Base-by-base conservation (phyloP, 1,284 basidiomycete species). In the Taiwanofungus camphoratus region DNA sequence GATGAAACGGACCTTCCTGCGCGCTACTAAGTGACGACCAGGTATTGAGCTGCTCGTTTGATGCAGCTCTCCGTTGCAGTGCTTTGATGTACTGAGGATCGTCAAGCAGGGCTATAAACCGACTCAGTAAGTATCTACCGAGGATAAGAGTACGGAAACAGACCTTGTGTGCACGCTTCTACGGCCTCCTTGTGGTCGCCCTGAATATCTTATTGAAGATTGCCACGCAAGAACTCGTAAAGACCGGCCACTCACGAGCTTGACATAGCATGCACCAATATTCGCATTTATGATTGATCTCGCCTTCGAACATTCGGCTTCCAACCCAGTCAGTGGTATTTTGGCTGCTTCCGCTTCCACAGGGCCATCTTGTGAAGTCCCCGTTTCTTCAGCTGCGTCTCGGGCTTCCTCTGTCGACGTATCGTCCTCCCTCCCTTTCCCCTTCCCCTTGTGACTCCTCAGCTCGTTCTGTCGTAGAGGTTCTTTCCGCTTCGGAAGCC, bases 31-130 rank as follows among this genome's bases (percentile, higher is more conserved):
- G 70, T 3, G 88, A 83, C 4, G 87, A 76, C 92, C 92, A 97
- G 4, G 85, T 79, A 40, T 74, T 75, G 18, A 97, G 68, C 23
- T 73, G 69, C 50, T 93, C 90, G 58, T 93, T 96, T 1, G 88
- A 87, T 18, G 77, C 60, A 2, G 92, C 92, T 13, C 95, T 81
- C 51, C 95, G 73, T 57, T 93, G 89, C 2, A 97, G 68, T 0
- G 87, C 93, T 64, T 97, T 98, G 51, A 86, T 61, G 59, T 98
- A 96, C 11, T 67, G 61, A 3, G 90, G 86, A 54, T 95, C 87
- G 56, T 97, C 89, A 16, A 73, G 63, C 11, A 99, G 72, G 5
- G 95, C 94, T 95, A 52, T 21, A 45, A 3, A 40, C 30, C 39
- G 43, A 19, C 11, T 26, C 24, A 45, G 49, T 33, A 39, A 23